Percentiles rank a stretch among this genome's conserved stretches.
Evolutionary conservation across 2,329 filamentous ascomycete species (phyloP).

Genomic region (Colletotrichum eremochloae): DNA sequence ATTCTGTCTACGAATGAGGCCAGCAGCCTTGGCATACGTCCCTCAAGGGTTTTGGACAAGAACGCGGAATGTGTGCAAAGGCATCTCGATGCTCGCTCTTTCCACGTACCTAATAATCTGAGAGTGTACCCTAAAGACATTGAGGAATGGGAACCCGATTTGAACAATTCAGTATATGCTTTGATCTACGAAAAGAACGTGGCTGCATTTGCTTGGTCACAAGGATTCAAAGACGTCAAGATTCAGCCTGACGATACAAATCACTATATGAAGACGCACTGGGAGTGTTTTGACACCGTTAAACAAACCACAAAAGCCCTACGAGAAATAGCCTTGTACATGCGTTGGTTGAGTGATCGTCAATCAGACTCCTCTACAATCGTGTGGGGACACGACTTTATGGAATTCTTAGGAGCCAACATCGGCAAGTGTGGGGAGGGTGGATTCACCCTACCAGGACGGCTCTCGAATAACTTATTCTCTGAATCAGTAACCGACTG

Average conservation of each 20-base stretch:
- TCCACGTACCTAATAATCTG: background rate
- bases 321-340: background rate
- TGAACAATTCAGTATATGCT: background rate
- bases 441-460: no score
- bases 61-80: background rate
- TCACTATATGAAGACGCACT: background rate
- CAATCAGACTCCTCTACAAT: background rate
- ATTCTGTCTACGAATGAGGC: background rate
- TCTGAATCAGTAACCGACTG: background rate
- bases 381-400: background rate
- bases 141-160: rapidly evolving
- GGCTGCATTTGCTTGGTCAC: background rate
- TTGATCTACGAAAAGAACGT: background rate
- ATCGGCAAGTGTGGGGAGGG: no score
- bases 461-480: background rate
- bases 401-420: background rate
- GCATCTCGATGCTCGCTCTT: background rate
- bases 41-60: background rate
- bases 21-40: background rate
- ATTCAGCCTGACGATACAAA: background rate
- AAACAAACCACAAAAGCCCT: background rate
- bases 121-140: background rate
- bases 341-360: background rate
- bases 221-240: background rate
- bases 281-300: no score